Evolutionary conservation across 345 rosid genomes (phyloP).

Genomic region (Syzygium grande): DNA sequence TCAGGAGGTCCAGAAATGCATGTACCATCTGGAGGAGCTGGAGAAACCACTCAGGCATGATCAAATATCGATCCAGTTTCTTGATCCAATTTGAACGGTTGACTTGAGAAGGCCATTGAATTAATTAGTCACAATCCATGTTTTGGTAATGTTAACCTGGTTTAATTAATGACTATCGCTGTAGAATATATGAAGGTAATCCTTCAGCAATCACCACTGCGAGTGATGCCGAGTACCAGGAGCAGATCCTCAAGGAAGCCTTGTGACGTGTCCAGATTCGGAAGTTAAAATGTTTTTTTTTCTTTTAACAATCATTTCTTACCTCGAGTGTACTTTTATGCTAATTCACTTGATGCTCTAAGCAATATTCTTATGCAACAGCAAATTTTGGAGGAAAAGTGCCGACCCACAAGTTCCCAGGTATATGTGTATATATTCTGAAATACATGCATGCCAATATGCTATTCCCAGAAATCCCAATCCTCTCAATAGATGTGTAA

Average conservation of each 20-base stretch:
- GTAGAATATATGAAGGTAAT: constrained; percentile 28
- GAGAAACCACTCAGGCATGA: constrained; percentile 30
- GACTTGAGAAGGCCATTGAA: not conserved
- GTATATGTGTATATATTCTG: not conserved
- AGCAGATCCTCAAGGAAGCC: constrained; percentile 24
- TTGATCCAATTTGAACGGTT: not conserved
- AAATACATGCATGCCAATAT: not conserved
- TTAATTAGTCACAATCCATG: not conserved
- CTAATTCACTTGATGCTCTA: not conserved
- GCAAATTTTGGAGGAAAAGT: constrained; percentile 16
- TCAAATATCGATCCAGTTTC: not conserved
- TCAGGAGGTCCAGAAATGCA: constrained; percentile 13
- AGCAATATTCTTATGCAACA: not conserved
- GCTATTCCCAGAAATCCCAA: not conserved
- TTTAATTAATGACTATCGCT: not conserved
- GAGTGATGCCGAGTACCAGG: constrained; percentile 18
- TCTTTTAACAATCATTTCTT: not conserved
- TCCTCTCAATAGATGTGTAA: not conserved
- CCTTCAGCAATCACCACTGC: constrained; percentile 16
- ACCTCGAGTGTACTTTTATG: not conserved
- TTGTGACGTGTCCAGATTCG: constrained; percentile 13
- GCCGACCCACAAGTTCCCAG: constrained; percentile 10
- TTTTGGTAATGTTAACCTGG: not conserved
- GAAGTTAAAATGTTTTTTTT: constrained; percentile 11
- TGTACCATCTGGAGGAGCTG: constrained; percentile 11